Base-by-base conservation (phyloP, 106 monocot genomes). In the Acanthochlamys bracteata region DNA sequence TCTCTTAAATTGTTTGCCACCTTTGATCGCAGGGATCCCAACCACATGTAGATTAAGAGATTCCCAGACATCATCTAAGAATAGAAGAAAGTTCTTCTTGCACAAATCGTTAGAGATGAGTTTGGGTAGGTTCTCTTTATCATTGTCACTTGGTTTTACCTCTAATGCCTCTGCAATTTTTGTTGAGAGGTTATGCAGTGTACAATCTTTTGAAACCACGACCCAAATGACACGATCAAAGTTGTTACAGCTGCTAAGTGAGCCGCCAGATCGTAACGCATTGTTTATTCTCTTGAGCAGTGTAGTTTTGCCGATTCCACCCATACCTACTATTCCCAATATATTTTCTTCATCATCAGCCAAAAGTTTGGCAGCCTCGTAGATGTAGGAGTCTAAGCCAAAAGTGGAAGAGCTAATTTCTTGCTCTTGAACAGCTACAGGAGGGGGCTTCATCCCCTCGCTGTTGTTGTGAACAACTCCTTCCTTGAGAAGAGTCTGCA, bases 61-160 rank as follows among this genome's bases (percentile, higher is more conserved):
- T 9, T 53, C 64, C 81, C 81, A 81, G 8, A 81, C 16, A 41
- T 76, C 72, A 45, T 81, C 76, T 11, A 81, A 39, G 0, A 76
- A 26, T 10, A 81, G 33, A 10, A 68, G 45, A 20, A 69, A 65
- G 16, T 53, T 76, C 46, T 69, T 81, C 15, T 55, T 59, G 13
- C 25, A 64, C 52, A 76, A 49, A 42, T 57, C 72, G 7, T 60
- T 60, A 1, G 33, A 33, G 33, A 33, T 33, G 7, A 17, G 15
- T 10, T 3, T 15, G 7, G 75, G 55, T 17, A 24, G 60, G 0
- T 40, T 19, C 16, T 10, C 33, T 15, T 42, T 20, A 6, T 14
- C 63, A 45, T 42, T 39, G 7, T 56, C 23, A 0, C n/a, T 15
- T 3, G 10, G 55, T 15, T 20, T 12, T 15, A 64, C 6, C 11